Evolutionary conservation across 2,329 filamentous ascomycete genomes (phyloP), one percentile per base, ranked within the genome.

Genomic region (Periconia sp.): DNA sequence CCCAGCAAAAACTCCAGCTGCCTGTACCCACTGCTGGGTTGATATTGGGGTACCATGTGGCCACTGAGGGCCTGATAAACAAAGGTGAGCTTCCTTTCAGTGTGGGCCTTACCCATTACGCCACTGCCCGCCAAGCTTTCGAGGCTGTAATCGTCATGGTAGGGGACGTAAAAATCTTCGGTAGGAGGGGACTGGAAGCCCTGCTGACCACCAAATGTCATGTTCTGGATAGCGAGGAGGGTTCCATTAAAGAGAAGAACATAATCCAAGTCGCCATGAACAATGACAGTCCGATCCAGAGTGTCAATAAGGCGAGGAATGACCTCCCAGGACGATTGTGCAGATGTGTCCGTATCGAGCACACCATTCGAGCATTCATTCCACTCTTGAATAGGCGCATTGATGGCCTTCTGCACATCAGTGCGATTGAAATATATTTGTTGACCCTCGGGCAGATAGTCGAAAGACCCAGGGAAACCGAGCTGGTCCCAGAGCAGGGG

Each of bases 1-100:
- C 90, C 90, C 1, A 95, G 78, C 61, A 94, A 70, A 63, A 89
- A 88, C 77, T 94, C 90, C 18, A 94, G 69, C 53, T 90, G 86
- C 33, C 90, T 78, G 67, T 89, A 91, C 0, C 86, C 82, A 0
- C 85, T 86, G 14, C 80, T 82, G 0, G 89, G 87, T 17, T 85
- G 82, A 64, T 89, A 91, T 71, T 89, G 84, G 0, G 82, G 82
- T 6, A 83, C 74, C 80, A 86, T 88, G 73, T 92, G 87, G 0
- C 90, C 90, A 0, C 81, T 77, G 11, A 87, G 67, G 40, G 83
- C 79, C 50, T 91, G 80, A 31, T 82, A 81, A 2, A 86, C 85
- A 59, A 84, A 90, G 0, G 90, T 94, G 45, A 96, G 74, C 0
- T 89, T 89, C 41, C 91, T 81, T 77, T 95, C 91, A 0, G 85